A percentile compares a stretch with the other conserved stretches of the same genome.
These are phyloP conservation scores for Trichoderma virens DNA, from an alignment of 495 filamentous ascomycete species.

Conservation along the genomic window DNA sequence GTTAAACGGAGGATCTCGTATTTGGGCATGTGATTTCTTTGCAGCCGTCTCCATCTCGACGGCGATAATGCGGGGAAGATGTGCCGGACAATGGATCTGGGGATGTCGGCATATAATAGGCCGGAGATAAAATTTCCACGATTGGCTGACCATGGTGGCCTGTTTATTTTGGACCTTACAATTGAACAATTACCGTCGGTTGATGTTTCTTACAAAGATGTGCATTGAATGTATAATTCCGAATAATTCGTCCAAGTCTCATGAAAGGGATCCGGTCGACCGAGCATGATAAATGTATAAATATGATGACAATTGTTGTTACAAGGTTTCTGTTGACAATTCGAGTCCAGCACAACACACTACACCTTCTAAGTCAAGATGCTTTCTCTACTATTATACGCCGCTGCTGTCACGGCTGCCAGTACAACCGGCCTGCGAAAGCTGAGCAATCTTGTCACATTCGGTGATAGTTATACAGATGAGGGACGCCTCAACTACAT, in stretches of 20 bases:
- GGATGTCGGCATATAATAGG: conserved; percentile 1
- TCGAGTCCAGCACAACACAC: too few relatives aligned
- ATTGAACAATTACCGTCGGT: background rate
- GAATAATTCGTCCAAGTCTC: too few relatives aligned
- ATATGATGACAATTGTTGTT: background rate
- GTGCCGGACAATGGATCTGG: background rate
- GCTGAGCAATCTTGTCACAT: conserved; percentile 35
- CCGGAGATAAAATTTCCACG: background rate
- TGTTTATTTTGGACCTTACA: background rate
- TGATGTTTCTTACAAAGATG: background rate
- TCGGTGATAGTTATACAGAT: conserved; percentile 72
- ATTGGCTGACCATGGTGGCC: background rate
- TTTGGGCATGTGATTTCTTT: background rate
- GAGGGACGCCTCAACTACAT: conserved; percentile 45
- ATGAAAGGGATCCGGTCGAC: too few relatives aligned
- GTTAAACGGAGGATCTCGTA: too few relatives aligned
- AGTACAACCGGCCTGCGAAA: background rate
- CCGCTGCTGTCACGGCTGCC: background rate
- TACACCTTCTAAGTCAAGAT: background rate
- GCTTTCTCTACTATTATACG: background rate
- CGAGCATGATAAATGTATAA: too few relatives aligned
- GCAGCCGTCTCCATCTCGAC: background rate
- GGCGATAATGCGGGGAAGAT: background rate
- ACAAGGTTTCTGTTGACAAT: too few relatives aligned
- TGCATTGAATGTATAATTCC: background rate